Percentiles rank a stretch among this genome's conserved stretches.
Evolutionary conservation across 441 rosid genomes (phyloP).

Genomic region (Sinapis alba): DNA sequence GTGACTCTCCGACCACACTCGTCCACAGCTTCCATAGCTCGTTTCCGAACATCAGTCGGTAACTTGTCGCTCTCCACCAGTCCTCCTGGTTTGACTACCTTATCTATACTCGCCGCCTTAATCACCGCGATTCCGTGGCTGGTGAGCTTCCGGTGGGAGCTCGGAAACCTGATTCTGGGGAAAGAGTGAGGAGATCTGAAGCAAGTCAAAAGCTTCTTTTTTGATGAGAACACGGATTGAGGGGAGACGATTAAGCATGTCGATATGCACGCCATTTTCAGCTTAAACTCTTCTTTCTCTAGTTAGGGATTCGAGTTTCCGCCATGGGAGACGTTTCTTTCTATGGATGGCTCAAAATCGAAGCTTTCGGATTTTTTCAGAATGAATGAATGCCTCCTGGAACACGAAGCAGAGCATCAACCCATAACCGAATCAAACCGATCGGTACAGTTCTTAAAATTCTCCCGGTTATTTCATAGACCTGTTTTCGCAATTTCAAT

Average conservation of each 20-base stretch:
- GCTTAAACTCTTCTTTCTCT: slow-evolving; percentile 17
- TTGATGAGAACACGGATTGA: slow-evolving; percentile 28
- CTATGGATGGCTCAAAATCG: slow-evolving; percentile 37
- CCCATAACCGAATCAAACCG: too few species aligned
- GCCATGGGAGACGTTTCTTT: slow-evolving; percentile 27
- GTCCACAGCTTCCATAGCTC: slow-evolving; percentile 3
- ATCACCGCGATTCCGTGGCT: slow-evolving; percentile 38
- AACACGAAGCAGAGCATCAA: too few species aligned
- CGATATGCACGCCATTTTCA: slow-evolving; percentile 64
- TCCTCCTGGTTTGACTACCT: slow-evolving; percentile 8
- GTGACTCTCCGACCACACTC: neutral
- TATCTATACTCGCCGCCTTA: neutral
- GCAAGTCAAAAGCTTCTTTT: slow-evolving; percentile 39
- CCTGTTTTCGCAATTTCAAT: too few species aligned
- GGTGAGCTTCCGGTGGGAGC: slow-evolving; percentile 30
- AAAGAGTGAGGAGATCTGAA: slow-evolving; percentile 48
- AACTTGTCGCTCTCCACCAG: neutral
- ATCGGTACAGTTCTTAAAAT: too few species aligned
- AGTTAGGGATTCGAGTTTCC: slow-evolving; percentile 22
- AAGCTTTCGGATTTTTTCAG: slow-evolving; percentile 26
- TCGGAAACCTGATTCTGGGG: slow-evolving; percentile 34
- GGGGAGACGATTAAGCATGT: slow-evolving; percentile 55
- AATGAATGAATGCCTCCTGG: too few species aligned
- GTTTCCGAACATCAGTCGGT: neutral
- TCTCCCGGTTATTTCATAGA: too few species aligned